A percentile compares a stretch with the other conserved stretches of the same genome.
These are phyloP conservation scores for Poa pratensis DNA, from an alignment of 176 grass and related monocot species.

Conservation along the genomic window DNA sequence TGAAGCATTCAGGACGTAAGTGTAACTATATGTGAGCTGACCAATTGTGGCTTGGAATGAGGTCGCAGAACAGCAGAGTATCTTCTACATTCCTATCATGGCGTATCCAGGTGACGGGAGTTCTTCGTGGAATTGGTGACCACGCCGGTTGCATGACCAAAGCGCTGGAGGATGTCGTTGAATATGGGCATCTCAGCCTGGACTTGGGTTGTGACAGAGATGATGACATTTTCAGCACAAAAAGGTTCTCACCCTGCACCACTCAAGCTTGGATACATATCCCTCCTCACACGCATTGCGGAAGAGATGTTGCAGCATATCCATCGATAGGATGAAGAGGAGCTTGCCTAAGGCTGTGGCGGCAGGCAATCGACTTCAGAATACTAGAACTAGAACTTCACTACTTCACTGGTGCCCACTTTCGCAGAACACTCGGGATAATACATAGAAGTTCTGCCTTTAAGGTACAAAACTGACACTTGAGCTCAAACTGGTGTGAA, in stretches of 20 bases:
- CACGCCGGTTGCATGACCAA: background rate
- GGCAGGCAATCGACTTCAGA: background rate
- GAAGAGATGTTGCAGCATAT: background rate
- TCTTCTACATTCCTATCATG: background rate
- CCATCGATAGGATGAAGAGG: background rate
- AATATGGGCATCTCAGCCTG: background rate
- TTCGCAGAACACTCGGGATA: background rate
- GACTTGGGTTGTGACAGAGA: background rate
- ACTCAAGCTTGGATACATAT: background rate
- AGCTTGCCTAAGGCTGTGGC: background rate
- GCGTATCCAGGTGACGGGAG: background rate
- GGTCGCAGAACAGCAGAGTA: background rate
- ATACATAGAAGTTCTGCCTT: background rate
- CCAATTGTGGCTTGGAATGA: background rate
- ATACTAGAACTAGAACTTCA: background rate
- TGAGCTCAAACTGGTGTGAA: background rate
- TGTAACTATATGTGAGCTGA: background rate
- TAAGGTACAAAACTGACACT: background rate
- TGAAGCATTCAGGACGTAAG: background rate
- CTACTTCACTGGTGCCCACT: background rate
- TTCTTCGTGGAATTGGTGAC: background rate
- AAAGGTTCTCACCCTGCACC: background rate
- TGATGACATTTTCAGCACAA: background rate
- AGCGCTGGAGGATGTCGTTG: background rate
- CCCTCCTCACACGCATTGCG: background rate